Evolutionary conservation across 2,329 filamentous ascomycete species (phyloP), one percentile per base, ranked within the genome.

Genomic region (Chrysoporthe austroafricana): DNA sequence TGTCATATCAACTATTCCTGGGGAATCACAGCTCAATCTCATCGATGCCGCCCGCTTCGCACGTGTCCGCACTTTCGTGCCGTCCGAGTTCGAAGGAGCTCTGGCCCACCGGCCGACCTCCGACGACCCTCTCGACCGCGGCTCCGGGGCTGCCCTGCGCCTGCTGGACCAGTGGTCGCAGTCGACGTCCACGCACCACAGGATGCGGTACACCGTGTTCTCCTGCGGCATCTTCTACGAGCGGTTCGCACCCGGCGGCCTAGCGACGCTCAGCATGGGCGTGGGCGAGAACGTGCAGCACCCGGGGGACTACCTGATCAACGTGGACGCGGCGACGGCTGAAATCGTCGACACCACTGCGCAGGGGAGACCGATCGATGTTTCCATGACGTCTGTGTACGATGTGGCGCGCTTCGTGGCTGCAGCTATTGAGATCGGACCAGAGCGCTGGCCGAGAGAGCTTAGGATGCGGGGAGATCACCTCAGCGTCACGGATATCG

Each of bases 161-260:
- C 81, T 85, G 18, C 78, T 92, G 4, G 81, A 84, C 60, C 82
- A 87, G 61, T 89, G 86, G 76, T 77, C 81, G 16, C 75, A 79
- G 4, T 52, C 52, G 14, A 39, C 42, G 21, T 7, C 52, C 44
- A 21, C 4, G 39, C n/a, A 43, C 4, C 46, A 50, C 43, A 78
- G 81, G 57, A 91, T 94, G 80, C 83, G 85, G 54, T 91, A 85
- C 69, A 93, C 91, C 0, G 82, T 89, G 36, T 93, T 94, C 77
- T 86, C 88, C 0, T 94, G 91, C 72, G 91, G 91, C 26, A 78
- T 93, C 42, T 88, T 94, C 71, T 94, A 93, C 81, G 91, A 94
- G 75, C 83, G 90, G 0, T 93, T 94, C 73, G 87, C 87, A 26
- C 88, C 88, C 0, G 87, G 86, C 3, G 91, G 91, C 0, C 83